These are phyloP conservation scores for Hypoxylon sp. DNA, from an alignment of 2,329 filamentous ascomycete species.

Conservation along the genomic window DNA sequence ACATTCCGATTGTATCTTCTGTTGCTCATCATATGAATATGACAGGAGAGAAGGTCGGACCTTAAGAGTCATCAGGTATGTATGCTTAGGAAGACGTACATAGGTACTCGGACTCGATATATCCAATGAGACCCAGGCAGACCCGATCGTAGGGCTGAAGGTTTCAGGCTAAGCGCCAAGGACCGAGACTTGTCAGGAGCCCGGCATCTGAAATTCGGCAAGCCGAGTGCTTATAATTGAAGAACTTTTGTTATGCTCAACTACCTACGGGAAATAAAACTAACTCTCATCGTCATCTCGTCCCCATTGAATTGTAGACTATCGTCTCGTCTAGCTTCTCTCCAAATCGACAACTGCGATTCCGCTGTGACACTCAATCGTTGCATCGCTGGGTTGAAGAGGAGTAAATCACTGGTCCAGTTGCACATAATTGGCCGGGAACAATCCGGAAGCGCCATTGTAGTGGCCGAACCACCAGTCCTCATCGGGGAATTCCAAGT, in stretches of 20 bases:
- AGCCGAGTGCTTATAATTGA: slow-evolving; percentile 16
- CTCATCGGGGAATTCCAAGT: slow-evolving; percentile 95
- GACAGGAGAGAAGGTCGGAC: no score
- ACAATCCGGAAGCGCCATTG: slow-evolving; percentile 83
- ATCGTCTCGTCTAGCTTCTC: slow-evolving; percentile 22
- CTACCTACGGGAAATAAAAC: slow-evolving; percentile 30
- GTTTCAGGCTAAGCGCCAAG: slow-evolving; percentile 19
- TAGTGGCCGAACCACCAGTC: slow-evolving; percentile 98
- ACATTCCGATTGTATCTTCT: neutral
- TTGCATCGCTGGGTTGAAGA: slow-evolving; percentile 33
- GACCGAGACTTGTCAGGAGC: slow-evolving; percentile 2
- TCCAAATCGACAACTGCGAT: slow-evolving; percentile 29
- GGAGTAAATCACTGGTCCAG: slow-evolving; percentile 56
- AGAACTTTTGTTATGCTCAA: slow-evolving; percentile 23
- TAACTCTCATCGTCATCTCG: slow-evolving; percentile 23
- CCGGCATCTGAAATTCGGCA: slow-evolving; percentile 7
- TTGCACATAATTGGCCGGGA: slow-evolving; percentile 80
- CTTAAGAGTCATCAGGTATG: neutral
- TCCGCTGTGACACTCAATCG: slow-evolving; percentile 14
- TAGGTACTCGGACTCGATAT: no score
- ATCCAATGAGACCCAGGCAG: no score
- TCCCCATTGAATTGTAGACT: slow-evolving; percentile 9
- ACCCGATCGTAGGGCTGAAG: slow-evolving; percentile 36
- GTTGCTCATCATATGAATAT: neutral
- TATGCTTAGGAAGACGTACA: neutral